Conservation (phyloP, 2,329 filamentous ascomycete genomes). For the Ceratocystis ficicola region DNA sequence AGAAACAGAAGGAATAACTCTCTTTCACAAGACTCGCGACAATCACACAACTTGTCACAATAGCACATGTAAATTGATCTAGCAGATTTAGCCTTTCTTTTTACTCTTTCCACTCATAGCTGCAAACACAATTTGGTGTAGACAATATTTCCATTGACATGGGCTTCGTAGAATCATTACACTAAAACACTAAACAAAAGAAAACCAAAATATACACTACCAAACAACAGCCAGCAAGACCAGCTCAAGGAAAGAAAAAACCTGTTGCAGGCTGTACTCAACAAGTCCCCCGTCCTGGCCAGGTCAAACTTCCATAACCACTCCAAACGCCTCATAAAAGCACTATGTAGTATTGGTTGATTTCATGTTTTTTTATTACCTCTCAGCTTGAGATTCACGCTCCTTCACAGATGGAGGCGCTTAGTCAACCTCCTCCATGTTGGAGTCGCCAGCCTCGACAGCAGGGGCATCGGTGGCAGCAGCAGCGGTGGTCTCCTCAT, state of each 20-base stretch:
- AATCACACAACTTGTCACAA: background rate
- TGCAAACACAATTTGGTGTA: background rate
- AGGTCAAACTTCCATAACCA: conserved; percentile 14
- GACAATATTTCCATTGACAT: conserved; percentile 17
- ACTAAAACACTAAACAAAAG: conserved; percentile 15
- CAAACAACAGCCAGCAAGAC: conserved; percentile 1
- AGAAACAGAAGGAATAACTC: no score
- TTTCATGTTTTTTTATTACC: conserved; percentile 20
- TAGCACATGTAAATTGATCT: background rate
- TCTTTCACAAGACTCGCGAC: no score
- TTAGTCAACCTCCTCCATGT: conserved; percentile 99
- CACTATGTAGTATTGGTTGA: conserved; percentile 13
- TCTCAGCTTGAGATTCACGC: background rate
- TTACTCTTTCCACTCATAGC: background rate
- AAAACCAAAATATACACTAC: conserved; percentile 15
- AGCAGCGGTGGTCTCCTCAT: conserved; percentile 52
- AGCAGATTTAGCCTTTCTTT: no score
- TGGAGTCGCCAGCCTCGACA: conserved; percentile 66
- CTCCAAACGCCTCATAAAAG: conserved; percentile 17
- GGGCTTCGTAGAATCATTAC: conserved; percentile 18
- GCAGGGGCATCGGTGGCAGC: conserved; percentile 46
- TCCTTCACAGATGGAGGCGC: conserved; percentile 21
- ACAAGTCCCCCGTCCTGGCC: background rate
- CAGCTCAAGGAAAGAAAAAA: background rate
- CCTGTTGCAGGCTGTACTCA: background rate